These are phyloP conservation scores for Apiotrichum siamense DNA, from an alignment of 1,284 basidiomycete species.

Conservation along the genomic window DNA sequence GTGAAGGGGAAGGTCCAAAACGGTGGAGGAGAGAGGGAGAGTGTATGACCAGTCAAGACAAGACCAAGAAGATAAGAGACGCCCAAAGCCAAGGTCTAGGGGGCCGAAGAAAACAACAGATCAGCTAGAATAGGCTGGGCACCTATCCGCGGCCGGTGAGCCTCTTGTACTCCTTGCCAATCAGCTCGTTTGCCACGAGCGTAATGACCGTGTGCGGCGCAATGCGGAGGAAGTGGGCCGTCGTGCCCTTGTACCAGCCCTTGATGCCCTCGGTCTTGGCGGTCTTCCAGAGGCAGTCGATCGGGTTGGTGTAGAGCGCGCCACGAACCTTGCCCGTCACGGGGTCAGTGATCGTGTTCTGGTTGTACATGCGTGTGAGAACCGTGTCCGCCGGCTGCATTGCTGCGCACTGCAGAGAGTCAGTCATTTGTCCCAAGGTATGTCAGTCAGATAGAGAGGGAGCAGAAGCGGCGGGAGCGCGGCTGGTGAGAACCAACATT, in stretches of 20 bases:
- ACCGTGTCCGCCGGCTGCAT: constrained; percentile 70
- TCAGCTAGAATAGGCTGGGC: not conserved
- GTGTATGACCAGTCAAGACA: too few species aligned
- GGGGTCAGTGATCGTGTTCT: constrained; percentile 67
- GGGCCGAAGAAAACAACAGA: too few species aligned
- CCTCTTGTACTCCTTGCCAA: constrained; percentile 61
- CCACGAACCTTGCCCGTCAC: constrained; percentile 66
- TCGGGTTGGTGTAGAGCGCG: constrained; percentile 78
- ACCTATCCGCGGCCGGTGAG: constrained; percentile 15
- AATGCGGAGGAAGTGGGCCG: constrained; percentile 85
- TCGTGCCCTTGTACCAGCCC: constrained; percentile 92
- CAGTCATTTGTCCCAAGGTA: too few species aligned
- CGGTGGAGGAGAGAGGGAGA: too few species aligned
- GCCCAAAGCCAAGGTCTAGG: not conserved
- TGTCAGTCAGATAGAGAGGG: too few species aligned
- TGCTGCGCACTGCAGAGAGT: constrained; percentile 56
- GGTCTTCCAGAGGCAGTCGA: constrained; percentile 96
- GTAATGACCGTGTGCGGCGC: constrained; percentile 85
- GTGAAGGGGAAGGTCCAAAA: too few species aligned
- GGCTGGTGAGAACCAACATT: too few species aligned
- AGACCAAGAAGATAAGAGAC: constrained; percentile 1
- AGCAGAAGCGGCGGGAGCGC: too few species aligned
- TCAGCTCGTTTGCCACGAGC: constrained; percentile 77
- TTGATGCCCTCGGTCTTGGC: constrained; percentile 79
- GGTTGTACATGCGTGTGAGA: constrained; percentile 93